phyloP scores from a whole-genome alignment of 1,284 basidiomycete genomes.

The Naganishia sp. region DNA sequence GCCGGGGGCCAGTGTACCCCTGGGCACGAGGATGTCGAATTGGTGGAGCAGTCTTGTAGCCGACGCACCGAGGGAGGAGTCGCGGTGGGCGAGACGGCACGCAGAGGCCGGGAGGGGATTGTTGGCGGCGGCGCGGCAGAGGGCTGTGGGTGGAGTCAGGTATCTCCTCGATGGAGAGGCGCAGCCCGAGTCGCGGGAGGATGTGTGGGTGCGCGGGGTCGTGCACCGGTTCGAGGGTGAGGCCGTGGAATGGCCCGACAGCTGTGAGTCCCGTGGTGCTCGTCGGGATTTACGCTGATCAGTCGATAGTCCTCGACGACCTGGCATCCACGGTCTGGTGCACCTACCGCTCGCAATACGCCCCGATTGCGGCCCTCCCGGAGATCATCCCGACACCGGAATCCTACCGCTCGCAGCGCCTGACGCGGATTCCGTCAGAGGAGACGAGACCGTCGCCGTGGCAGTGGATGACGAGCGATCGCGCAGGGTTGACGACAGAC shows the following conservation, averaged over 20 bases:
- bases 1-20: no score
- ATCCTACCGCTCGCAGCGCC: not conserved
- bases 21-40: conserved; percentile 1
- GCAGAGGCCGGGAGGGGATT: conserved; percentile 5
- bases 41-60: not conserved
- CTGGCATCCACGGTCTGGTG: conserved; percentile 86
- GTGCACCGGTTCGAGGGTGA: conserved; percentile 60
- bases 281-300: conserved; percentile 41
- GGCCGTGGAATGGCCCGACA: conserved; percentile 48
- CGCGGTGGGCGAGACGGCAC: not conserved
- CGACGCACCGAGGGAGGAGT: not conserved
- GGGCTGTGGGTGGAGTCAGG: conserved; percentile 60
- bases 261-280: conserved; percentile 43
- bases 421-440: not conserved
- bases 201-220: conserved; percentile 81
- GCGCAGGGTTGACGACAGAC: conserved; percentile 89
- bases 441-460: conserved; percentile 28
- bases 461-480: conserved; percentile 35
- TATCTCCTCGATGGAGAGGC: conserved; percentile 78
- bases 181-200: conserved; percentile 72
- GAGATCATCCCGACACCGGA: not conserved
- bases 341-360: conserved; percentile 87
- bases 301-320: conserved; percentile 73
- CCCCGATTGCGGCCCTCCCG: conserved; percentile 68
- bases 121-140: conserved; percentile 49